Percentiles rank a stretch among this genome's conserved stretches.
phyloP scores from a whole-genome alignment of 164 flowering plant species.

The Vitis cinerea region DNA sequence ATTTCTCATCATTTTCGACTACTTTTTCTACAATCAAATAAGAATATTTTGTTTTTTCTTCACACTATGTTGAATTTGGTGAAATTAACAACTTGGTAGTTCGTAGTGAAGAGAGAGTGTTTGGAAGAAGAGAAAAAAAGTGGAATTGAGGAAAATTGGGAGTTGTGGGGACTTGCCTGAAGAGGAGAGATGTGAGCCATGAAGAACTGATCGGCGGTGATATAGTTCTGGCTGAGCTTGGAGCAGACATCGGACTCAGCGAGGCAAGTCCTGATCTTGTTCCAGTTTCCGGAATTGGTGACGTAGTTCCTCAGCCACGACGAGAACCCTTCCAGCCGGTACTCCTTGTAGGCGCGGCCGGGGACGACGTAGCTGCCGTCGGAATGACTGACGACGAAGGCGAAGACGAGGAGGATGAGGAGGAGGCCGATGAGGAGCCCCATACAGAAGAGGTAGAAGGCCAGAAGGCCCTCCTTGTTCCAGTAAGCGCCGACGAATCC shows the following conservation, averaged over 20 bases:
- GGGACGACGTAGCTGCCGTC: constrained; percentile 58
- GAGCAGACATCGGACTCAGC: constrained; percentile 50
- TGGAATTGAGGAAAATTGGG: neutral
- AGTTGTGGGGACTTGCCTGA: constrained; percentile 45
- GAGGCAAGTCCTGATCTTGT: constrained; percentile 63
- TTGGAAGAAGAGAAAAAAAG: neutral
- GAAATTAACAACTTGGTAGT: too few species aligned
- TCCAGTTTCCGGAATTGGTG: constrained; percentile 48
- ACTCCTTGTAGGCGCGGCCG: constrained; percentile 68
- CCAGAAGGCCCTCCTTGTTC: constrained; percentile 65
- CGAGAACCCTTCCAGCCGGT: constrained; percentile 61
- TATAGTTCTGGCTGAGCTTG: constrained; percentile 41
- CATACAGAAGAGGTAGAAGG: constrained; percentile 72
- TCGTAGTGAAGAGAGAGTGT: too few species aligned
- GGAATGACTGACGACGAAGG: constrained; percentile 72
- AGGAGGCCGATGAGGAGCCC: constrained; percentile 63
- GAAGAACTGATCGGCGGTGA: constrained; percentile 65
- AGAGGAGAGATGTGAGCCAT: constrained; percentile 62
- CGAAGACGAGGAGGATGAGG: constrained; percentile 59
- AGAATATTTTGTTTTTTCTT: too few species aligned
- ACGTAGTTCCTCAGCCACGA: constrained; percentile 67
- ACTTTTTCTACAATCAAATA: too few species aligned
- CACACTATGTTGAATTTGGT: too few species aligned
- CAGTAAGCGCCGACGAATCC: constrained; percentile 90
- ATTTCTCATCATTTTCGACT: too few species aligned